Evolutionary conservation across 1,284 basidiomycete species (phyloP).

Genomic region (Rhodotorula sp.): DNA sequence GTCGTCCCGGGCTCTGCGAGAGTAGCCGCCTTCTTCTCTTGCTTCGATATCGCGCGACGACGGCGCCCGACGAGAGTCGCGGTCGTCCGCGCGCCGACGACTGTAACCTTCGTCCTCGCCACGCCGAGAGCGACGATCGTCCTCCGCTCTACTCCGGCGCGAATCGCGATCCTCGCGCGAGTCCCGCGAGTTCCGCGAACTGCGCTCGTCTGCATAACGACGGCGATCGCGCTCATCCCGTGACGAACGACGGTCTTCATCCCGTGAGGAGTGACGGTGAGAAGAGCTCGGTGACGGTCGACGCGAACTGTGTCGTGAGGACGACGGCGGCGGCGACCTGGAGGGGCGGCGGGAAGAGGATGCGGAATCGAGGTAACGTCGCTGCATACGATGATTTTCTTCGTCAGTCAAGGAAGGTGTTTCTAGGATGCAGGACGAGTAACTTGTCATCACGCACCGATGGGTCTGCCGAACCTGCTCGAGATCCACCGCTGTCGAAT

Average conservation of each 20-base stretch:
- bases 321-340: slow-evolving; percentile 27
- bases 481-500: slow-evolving; percentile 9
- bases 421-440: too few relatives aligned
- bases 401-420: not conserved
- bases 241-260: not conserved
- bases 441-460: not conserved
- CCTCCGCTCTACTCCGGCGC: not conserved
- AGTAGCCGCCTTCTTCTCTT: not conserved
- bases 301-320: slow-evolving; percentile 20
- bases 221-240: slow-evolving; percentile 39
- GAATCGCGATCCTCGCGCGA: slow-evolving; percentile 16
- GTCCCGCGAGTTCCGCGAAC: too few relatives aligned
- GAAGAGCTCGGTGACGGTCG: slow-evolving; percentile 13
- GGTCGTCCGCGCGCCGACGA: not conserved
- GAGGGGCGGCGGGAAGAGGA: slow-evolving; percentile 26
- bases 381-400: slow-evolving; percentile 7
- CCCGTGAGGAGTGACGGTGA: not conserved
- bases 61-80: not conserved
- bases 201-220: slow-evolving; percentile 38
- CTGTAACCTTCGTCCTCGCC: not conserved
- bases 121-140: not conserved
- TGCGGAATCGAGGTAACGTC: slow-evolving; percentile 4
- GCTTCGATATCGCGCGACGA: not conserved
- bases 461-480: slow-evolving; percentile 16
- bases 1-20: slow-evolving; percentile 2